Evolutionary conservation across 192 early-diverging fungal species (phyloP), one percentile per base, ranked within the genome.

Genomic region (Coemansia sp.): DNA sequence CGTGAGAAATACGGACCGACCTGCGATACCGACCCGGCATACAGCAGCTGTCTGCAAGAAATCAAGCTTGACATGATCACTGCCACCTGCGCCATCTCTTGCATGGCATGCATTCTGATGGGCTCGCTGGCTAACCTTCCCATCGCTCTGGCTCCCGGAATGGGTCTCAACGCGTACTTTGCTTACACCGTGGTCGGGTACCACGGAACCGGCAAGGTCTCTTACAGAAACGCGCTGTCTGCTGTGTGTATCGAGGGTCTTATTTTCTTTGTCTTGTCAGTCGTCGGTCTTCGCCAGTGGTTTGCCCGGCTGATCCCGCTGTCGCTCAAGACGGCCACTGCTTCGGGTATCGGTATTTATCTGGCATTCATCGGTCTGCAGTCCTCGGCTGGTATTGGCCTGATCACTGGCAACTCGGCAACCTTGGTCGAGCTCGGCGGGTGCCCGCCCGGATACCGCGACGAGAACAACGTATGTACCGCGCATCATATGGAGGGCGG

Each of bases 111-210:
- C 34, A 66, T 86, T n/a, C 72, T 88, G n/a, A 89, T 90, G 79
- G 88, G 89, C 50, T 38, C 85, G 6, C 73, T 89, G 18, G 89
- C 92, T 5, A 93, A 94, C 62, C 74, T 92, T 67, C 92, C 92
- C 2, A 75, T 94, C 64, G 90, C 89, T 17, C 70, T 94, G 74
- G 92, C 92, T 11, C 92, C 92, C 18, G 91, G 91, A 66, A 88
- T 94, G 88, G 92, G 92, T 8, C 76, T 92, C 20, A 93, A 90
- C 58, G 90, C 91, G 28, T 94, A 92, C 68, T 93, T 93, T 70
- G 87, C 91, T 7, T 93, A 91, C 68, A 91, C 89, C 0, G 91
- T 94, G 10, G 91, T 94, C 17, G 91, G 90, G 8, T 91, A 86
- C 76, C 90, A 87, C 59, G 91, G 91, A 2, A 85, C 85, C n/a